Evolutionary conservation across 1,139 yeast species (phyloP).

Genomic region (Cylindricascospora bacillispora): DNA sequence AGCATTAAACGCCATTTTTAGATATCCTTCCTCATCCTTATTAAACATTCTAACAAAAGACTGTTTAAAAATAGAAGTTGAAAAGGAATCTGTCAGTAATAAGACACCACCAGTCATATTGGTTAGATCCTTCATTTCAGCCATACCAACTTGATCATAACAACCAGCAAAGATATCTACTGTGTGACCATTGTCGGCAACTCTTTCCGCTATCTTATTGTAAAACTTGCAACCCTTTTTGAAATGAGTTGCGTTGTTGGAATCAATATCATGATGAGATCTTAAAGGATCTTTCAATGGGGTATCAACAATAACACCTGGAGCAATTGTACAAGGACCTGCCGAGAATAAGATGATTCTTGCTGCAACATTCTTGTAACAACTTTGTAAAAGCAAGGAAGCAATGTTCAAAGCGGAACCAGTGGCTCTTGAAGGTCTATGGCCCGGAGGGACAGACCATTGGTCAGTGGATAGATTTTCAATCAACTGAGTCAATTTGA

Average conservation of each 20-base stretch:
- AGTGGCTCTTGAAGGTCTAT: conserved; percentile 83
- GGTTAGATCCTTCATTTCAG: conserved; percentile 85
- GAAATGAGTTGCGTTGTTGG: conserved; percentile 82
- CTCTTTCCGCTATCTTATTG: conserved; percentile 63
- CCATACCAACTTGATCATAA: conserved; percentile 95
- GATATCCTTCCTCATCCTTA: conserved; percentile 75
- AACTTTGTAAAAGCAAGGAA: conserved; percentile 63
- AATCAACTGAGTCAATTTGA: conserved; percentile 67
- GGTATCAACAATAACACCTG: conserved; percentile 88
- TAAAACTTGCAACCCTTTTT: conserved; percentile 83
- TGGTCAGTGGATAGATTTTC: conserved; percentile 76
- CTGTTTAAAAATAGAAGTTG: conserved; percentile 93
- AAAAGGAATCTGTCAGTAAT: conserved; percentile 86
- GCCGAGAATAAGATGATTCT: conserved; percentile 84
- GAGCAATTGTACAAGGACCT: conserved; percentile 92
- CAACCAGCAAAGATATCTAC: conserved; percentile 95
- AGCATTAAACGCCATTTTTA: conserved; percentile 81
- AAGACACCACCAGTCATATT: conserved; percentile 90
- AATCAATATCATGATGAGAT: conserved; percentile 90
- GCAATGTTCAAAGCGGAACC: conserved; percentile 91
- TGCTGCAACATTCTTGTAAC: conserved; percentile 85
- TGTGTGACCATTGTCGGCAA: conserved; percentile 68
- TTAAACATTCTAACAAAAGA: conserved; percentile 77
- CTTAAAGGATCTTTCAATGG: conserved; percentile 92
- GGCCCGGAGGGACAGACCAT: conserved; percentile 84